Base-by-base conservation (phyloP, 2,329 filamentous ascomycete species). In the Hypoxylon sp. region DNA sequence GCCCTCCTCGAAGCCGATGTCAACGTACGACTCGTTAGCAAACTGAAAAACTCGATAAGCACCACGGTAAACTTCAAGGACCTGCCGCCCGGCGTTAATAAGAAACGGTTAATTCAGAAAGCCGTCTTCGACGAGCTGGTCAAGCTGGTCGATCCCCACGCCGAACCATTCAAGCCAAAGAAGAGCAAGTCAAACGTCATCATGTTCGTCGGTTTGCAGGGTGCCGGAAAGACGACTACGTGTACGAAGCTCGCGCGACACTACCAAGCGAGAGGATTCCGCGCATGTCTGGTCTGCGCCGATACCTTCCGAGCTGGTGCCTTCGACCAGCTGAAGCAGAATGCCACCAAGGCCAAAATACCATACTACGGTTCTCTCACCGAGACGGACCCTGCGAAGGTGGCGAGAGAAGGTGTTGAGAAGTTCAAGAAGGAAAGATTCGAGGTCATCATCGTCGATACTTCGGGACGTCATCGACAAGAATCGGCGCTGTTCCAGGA, bases 401-500 rank as follows among this genome's bases (percentile, higher is more conserved):
- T 99, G 15, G 94, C 95, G 0, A 85, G 87, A n/a, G 93, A 97
- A 67, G 95, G 95, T 78, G 95, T 99, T 26, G 92, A 97, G 42
- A 96, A 98, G 77, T 99, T 99, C 82, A 97, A 97, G 80, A 98
- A 97, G 81, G 95, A 99, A 79, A 86, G 88, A 43, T 99, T 99
- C 73, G 95, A 99, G 76, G 88, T 99, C 66, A 99, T 99, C 70
- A 98, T 99, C 62, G 95, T 99, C 52, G 95, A 99, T 78, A 99
- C 95, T 0, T 96, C 91, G 42, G 95, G 95, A 75, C 84, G 95
- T 66, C 95, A 99, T 79, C 87, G 92, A 72, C 95, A 99, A 72
- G 95, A 99, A 76, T 88, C 91, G 70, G 93, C 96, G 9, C 81
- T 99, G 3, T 99, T 99, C 77, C 90, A 93, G 62, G 95, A 99